These are phyloP conservation scores for carrot (Daucus carota) DNA, from an alignment of 129 eudicot genomes.

Conservation along the genomic window DH1_v3.0 NC_030382.2:48202001-48202500, in stretches of 20 bases:
- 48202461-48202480: not conserved
- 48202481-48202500: constrained; percentile 35
- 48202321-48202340: not conserved
- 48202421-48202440: not conserved
- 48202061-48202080: not conserved
- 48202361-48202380: not conserved
- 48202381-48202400: not conserved
- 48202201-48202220: not conserved
- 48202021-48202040: not conserved
- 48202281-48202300: not conserved
- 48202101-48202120: no score
- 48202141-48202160: not conserved
- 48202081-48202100: not conserved
- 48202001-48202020: not conserved
- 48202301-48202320: not conserved
- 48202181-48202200: not conserved
- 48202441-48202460: constrained; percentile 35
- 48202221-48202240: constrained; percentile 2
- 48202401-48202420: not conserved
- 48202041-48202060: not conserved
- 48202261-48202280: not conserved
- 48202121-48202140: not conserved
- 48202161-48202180: not conserved
- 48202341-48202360: not conserved
- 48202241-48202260: not conserved